phyloP scores from a whole-genome alignment of 202 grass and related monocot genomes.

The Saccharum hybrid region DNA sequence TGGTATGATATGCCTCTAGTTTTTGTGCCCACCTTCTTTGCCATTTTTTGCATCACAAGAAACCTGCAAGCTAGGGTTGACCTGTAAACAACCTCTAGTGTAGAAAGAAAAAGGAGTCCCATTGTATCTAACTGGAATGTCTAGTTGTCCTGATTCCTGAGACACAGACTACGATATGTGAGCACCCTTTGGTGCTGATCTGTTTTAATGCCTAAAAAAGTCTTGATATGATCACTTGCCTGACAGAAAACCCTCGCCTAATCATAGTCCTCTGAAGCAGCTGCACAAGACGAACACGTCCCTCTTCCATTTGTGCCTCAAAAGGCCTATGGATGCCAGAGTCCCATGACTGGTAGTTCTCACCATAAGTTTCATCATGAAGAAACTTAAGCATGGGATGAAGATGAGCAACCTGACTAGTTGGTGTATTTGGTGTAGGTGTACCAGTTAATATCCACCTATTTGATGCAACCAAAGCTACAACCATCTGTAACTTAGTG shows the following conservation, averaged over 20 bases:
- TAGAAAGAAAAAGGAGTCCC: neutral
- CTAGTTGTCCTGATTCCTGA: neutral
- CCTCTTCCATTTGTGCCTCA: slow-evolving; percentile 88
- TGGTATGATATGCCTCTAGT: too few relatives aligned
- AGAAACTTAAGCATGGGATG: slow-evolving; percentile 98
- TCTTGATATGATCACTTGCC: neutral
- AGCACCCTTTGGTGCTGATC: neutral
- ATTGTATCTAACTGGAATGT: neutral
- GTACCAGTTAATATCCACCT: slow-evolving; percentile 99
- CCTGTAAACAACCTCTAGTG: neutral
- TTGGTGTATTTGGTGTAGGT: slow-evolving; percentile 93
- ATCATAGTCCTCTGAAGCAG: slow-evolving; percentile 92
- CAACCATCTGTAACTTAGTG: slow-evolving; percentile 91
- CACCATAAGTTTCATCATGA: slow-evolving; percentile 86
- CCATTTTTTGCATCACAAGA: slow-evolving; percentile 7
- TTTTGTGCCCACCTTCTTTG: neutral
- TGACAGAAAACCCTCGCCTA: slow-evolving; percentile 27
- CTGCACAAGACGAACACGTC: slow-evolving; percentile 63
- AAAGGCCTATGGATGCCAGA: slow-evolving; percentile 77
- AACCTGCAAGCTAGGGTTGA: slow-evolving; percentile 13
- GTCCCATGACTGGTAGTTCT: slow-evolving; percentile 88
- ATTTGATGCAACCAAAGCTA: slow-evolving; percentile 88
- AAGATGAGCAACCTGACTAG: slow-evolving; percentile 90
- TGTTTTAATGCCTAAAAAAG: neutral
- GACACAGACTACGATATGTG: neutral